Conservation (phyloP, 2,329 filamentous ascomycete species). For the Harringtonia aguacate region DNA sequence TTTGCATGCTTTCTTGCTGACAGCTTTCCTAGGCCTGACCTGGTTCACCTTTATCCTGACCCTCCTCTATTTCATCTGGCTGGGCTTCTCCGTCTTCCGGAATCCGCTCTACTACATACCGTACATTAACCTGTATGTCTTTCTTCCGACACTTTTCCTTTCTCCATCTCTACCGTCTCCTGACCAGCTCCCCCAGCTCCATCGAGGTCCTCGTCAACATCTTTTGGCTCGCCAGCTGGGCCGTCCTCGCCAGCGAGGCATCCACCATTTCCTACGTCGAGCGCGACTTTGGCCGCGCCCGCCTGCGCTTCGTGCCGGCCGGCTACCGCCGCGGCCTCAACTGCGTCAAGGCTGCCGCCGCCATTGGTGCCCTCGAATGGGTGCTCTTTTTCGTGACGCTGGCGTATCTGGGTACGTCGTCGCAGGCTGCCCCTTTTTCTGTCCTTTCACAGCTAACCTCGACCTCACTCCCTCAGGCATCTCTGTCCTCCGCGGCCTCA, state of each 20-base stretch:
- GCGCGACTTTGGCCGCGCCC: background rate
- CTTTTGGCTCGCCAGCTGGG: conserved; percentile 14
- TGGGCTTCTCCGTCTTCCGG: conserved; percentile 7
- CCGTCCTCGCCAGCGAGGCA: conserved; percentile 13
- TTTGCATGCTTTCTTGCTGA: background rate
- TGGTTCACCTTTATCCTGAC: conserved; percentile 14
- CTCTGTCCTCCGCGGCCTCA: no score
- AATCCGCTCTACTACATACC: conserved; percentile 10
- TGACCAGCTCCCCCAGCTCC: conserved; percentile 1
- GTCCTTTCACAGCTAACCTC: no score
- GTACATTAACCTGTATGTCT: background rate
- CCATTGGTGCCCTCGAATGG: conserved; percentile 12
- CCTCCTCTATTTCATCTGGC: conserved; percentile 11
- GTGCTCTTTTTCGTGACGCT: conserved; percentile 12
- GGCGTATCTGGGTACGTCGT: conserved; percentile 8
- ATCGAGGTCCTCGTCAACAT: conserved; percentile 11
- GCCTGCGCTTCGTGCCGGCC: background rate
- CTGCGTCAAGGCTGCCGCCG: conserved; percentile 13
- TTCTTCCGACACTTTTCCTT: background rate
- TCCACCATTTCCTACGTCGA: conserved; percentile 1
- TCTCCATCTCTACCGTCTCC: no score
- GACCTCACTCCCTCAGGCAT: no score
- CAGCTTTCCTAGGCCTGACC: conserved; percentile 5
- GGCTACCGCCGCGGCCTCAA: conserved; percentile 6
- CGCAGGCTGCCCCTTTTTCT: background rate